Evolutionary conservation across 192 early-diverging fungal species (phyloP), one percentile per base, ranked within the genome.

Genomic region (Pilaira anomala): DNA sequence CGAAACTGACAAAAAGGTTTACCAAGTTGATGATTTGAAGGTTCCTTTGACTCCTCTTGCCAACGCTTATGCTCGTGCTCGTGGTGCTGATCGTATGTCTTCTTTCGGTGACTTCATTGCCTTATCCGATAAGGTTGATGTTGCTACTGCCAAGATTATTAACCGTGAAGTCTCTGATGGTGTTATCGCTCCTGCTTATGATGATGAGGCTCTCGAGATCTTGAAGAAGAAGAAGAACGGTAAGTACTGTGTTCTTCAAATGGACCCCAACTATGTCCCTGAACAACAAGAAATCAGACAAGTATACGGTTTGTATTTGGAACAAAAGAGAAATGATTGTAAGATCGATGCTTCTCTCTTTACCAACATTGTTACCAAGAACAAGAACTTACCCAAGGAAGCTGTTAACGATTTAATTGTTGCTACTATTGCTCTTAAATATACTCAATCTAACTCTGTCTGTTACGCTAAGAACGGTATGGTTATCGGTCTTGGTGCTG

Each of bases 51-150:
- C 91, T 24, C 93, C 94, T 29, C 81, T 96, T 33, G 94, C 95
- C 29, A 75, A 78, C 29, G 97, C 97, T 13, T 99, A 99, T 74
- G 95, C 97, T 42, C 92, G 97, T 68, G 97, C 97, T 19, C 90
- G 97, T 61, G 97, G 97, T 44, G 95, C 95, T 46, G 97, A 99
- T 75, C 92, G 97, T 74, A 99, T 99, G 97, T 94, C 91, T 60
- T 95, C 93, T 21, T 99, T 99, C 62, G 97, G 97, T 71, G 97
- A 98, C 79, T 98, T 95, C 89, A 95, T 97, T 55, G 97, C 95
- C 41, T 80, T 98, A 29, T 91, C 88, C 50, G 90, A 93, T 69
- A 83, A 67, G 24, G 91, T 91, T 64, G 97, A 99, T 77, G 85
- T 90, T 66, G 82, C 85, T 24, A 99, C 97, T 13, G 97, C 97